A percentile compares a stretch with the other conserved stretches of the same genome.
phyloP scores from a whole-genome alignment of 2,329 filamentous ascomycete genomes.

The Cordyceps cicadae region DNA sequence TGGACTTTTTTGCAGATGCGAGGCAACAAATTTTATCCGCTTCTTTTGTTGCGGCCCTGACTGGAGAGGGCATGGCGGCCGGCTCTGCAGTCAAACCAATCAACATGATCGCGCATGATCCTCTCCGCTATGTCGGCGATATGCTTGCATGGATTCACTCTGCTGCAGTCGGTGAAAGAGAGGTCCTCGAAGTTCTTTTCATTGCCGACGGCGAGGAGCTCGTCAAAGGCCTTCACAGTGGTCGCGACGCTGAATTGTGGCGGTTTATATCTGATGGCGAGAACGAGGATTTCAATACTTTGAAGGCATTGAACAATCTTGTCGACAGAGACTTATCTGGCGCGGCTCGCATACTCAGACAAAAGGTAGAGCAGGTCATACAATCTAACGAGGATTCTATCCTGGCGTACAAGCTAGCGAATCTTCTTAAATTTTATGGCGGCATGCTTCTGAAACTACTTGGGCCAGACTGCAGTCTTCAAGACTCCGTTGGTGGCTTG shows the following conservation, averaged over 20 bases:
- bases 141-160: slow-evolving; percentile 98
- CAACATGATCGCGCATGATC: slow-evolving; percentile 86
- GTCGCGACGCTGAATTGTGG: slow-evolving; percentile 79
- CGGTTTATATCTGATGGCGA: slow-evolving; percentile 53
- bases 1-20: slow-evolving; percentile 88
- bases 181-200: slow-evolving; percentile 86
- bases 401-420: slow-evolving; percentile 80
- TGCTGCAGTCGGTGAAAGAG: slow-evolving; percentile 83
- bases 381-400: slow-evolving; percentile 88
- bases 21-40: slow-evolving; percentile 81
- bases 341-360: slow-evolving; percentile 74
- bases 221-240: slow-evolving; percentile 69
- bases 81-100: slow-evolving; percentile 69
- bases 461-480: slow-evolving; percentile 57
- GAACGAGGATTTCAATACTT: slow-evolving; percentile 63
- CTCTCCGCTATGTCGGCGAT: slow-evolving; percentile 84
- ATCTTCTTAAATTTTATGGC: slow-evolving; percentile 82
- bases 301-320: slow-evolving; percentile 73
- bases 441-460: slow-evolving; percentile 77
- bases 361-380: slow-evolving; percentile 84
- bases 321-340: slow-evolving; percentile 79
- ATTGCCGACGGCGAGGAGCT: slow-evolving; percentile 86
- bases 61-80: slow-evolving; percentile 55
- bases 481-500: slow-evolving; percentile 59
- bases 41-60: slow-evolving; percentile 80